Conservation (phyloP, 2,329 filamentous ascomycete species). For the Calcarisporium arbuscula region DNA sequence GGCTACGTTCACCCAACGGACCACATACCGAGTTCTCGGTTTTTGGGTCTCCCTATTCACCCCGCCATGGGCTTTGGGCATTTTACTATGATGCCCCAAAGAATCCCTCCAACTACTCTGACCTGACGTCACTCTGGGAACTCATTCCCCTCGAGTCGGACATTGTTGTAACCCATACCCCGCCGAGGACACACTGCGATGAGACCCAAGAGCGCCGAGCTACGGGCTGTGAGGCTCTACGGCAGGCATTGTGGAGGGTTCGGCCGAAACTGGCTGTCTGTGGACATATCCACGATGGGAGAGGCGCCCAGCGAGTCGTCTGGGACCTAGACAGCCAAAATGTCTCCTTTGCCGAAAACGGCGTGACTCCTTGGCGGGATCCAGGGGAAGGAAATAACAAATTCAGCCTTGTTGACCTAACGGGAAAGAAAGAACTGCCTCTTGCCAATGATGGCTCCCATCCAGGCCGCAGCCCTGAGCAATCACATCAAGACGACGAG, state of each 20-base stretch:
- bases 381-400: slow-evolving; percentile 49
- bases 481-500: neutral
- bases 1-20: slow-evolving; percentile 45
- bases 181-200: slow-evolving; percentile 56
- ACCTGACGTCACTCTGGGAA: slow-evolving; percentile 48
- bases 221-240: slow-evolving; percentile 55
- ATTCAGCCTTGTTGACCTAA: slow-evolving; percentile 58
- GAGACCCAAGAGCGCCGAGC: slow-evolving; percentile 29
- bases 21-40: slow-evolving; percentile 56
- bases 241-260: slow-evolving; percentile 50
- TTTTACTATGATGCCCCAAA: slow-evolving; percentile 51
- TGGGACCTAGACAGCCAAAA: slow-evolving; percentile 47
- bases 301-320: slow-evolving; percentile 55
- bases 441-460: slow-evolving; percentile 43
- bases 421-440: slow-evolving; percentile 30
- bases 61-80: slow-evolving; percentile 52
- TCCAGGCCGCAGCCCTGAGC: slow-evolving; percentile 7
- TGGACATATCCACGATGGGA: slow-evolving; percentile 64
- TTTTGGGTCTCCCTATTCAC: slow-evolving; percentile 67
- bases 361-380: slow-evolving; percentile 49
- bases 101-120: slow-evolving; percentile 9
- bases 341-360: slow-evolving; percentile 37
- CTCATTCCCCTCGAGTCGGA: slow-evolving; percentile 55
- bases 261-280: slow-evolving; percentile 61
- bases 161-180: slow-evolving; percentile 66